Conservation (phyloP, 306 rosid genomes). For the Alnus glutinosa region DNA sequence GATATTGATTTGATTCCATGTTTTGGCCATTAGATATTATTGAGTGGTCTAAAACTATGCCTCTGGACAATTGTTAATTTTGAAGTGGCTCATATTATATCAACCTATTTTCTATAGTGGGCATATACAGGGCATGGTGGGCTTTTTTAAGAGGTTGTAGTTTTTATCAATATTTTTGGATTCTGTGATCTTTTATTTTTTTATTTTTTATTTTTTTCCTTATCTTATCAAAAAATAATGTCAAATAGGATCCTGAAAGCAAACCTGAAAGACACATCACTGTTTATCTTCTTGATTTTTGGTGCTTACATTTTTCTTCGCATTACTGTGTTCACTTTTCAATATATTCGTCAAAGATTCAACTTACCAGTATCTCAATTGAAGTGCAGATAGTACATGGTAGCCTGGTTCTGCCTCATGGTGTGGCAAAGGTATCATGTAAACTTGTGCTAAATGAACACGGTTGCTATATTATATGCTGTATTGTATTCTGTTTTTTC, state of each 20-base stretch:
- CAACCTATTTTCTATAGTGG: background rate
- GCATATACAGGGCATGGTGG: background rate
- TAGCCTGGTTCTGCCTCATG: constrained; percentile 86
- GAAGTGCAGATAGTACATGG: constrained; percentile 92
- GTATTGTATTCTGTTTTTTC: constrained; percentile 31
- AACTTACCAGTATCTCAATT: constrained; percentile 32
- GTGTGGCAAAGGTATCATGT: constrained; percentile 79
- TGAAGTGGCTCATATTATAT: background rate
- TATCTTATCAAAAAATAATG: too few species aligned
- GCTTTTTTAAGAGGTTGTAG: background rate
- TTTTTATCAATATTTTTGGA: background rate
- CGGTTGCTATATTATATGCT: constrained; percentile 10
- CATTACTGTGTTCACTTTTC: constrained; percentile 5
- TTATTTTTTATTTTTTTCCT: too few species aligned
- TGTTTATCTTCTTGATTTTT: background rate
- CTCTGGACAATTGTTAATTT: background rate
- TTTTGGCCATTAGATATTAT: background rate
- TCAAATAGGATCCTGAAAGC: background rate
- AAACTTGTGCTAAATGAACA: background rate
- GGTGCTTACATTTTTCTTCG: constrained; percentile 9
- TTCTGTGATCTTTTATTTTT: background rate
- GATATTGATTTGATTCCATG: background rate
- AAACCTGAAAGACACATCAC: background rate
- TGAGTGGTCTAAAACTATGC: background rate
- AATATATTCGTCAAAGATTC: constrained; percentile 32